Percentiles rank a stretch among this genome's conserved stretches.
phyloP scores from a whole-genome alignment of 805 yeast genomes.

The Metahyphopichia silvanorum region DNA sequence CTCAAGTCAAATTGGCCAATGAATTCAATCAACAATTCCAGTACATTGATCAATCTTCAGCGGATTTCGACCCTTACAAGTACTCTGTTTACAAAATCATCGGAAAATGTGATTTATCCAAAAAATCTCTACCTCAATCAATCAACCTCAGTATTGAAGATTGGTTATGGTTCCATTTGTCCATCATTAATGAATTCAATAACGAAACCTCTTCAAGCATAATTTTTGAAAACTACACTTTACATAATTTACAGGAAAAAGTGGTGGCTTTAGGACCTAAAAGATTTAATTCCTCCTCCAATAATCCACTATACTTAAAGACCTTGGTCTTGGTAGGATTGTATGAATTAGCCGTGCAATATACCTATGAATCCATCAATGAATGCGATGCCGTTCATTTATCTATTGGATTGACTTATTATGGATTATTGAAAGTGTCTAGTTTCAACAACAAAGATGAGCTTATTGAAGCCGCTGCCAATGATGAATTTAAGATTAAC shows the following conservation, averaged over 20 bases:
- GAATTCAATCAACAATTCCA: slow-evolving; percentile 87
- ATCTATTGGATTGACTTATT: slow-evolving; percentile 74
- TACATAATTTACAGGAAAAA: slow-evolving; percentile 70
- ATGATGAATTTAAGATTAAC: slow-evolving; percentile 34
- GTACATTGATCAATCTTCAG: slow-evolving; percentile 48
- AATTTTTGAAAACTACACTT: slow-evolving; percentile 66
- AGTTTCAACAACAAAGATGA: slow-evolving; percentile 28
- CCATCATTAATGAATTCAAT: slow-evolving; percentile 65
- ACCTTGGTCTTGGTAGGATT: slow-evolving; percentile 72
- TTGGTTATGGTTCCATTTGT: slow-evolving; percentile 94
- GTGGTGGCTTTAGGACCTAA: slow-evolving; percentile 70
- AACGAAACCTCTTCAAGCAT: slow-evolving; percentile 49
- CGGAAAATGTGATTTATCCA: slow-evolving; percentile 81
- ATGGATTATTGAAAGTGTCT: slow-evolving; percentile 60
- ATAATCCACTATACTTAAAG: slow-evolving; percentile 71
- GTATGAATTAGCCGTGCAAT: slow-evolving; percentile 75
- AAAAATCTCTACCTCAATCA: slow-evolving; percentile 62
- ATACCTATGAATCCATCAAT: slow-evolving; percentile 52
- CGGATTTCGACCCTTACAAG: slow-evolving; percentile 76
- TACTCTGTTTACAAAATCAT: slow-evolving; percentile 86
- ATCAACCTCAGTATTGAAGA: slow-evolving; percentile 83
- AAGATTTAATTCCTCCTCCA: slow-evolving; percentile 62
- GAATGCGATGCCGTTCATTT: slow-evolving; percentile 89
- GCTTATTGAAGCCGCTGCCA: slow-evolving; percentile 28
- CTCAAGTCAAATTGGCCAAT: slow-evolving; percentile 63